A percentile compares a stretch with the other conserved stretches of the same genome.
Evolutionary conservation across 192 early-diverging fungal genomes (phyloP).

Genomic region (Mortierella hygrophila): DNA sequence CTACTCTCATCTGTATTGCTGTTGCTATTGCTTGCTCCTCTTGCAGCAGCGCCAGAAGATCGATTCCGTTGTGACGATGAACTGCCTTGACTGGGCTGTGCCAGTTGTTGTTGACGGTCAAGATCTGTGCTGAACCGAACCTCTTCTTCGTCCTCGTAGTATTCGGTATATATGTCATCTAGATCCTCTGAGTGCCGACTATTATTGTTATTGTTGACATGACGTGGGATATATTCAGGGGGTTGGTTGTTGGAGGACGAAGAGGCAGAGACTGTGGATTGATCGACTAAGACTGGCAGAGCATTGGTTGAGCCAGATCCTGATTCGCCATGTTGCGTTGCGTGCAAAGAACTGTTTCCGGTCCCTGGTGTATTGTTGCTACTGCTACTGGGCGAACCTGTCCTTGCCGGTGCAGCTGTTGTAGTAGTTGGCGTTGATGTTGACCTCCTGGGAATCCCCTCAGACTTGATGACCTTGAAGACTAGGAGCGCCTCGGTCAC

Average conservation of each 20-base stretch:
- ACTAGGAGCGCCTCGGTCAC: constrained; percentile 32
- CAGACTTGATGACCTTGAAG: constrained; percentile 24
- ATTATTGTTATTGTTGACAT: neutral
- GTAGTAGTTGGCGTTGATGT: neutral
- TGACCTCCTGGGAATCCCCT: neutral
- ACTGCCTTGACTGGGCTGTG: neutral
- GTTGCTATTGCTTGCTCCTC: neutral
- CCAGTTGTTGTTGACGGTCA: neutral
- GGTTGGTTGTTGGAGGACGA: neutral
- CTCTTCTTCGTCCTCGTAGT: constrained; percentile 43
- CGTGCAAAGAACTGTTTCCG: neutral
- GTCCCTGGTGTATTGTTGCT: neutral
- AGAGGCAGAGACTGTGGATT: neutral
- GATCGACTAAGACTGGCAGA: neutral
- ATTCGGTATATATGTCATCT: neutral
- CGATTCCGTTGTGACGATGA: neutral
- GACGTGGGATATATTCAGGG: constrained; percentile 16
- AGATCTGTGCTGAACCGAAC: constrained; percentile 27
- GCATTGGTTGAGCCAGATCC: neutral
- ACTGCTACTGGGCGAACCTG: neutral
- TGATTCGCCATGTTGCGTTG: neutral
- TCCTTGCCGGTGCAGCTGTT: neutral
- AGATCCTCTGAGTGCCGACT: neutral
- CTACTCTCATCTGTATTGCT: neutral
- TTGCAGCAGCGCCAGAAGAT: neutral